Percentiles rank a stretch among this genome's conserved stretches.
These are phyloP conservation scores for Solanum tarapatanum DNA, from an alignment of 257 asterid genomes.

Conservation along the genomic window DNA sequence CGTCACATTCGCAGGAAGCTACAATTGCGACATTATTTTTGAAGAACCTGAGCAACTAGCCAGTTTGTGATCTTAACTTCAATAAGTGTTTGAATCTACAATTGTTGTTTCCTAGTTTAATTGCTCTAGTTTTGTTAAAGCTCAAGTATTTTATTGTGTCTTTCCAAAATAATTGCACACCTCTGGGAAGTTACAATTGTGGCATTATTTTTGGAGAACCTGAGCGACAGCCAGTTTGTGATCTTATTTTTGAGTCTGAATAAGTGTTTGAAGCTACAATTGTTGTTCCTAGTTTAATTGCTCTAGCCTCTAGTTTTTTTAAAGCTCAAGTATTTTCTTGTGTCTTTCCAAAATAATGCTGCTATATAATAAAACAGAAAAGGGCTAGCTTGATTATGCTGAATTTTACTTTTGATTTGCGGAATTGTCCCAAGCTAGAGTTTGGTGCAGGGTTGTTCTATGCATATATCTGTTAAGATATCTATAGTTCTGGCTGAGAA, in stretches of 20 bases:
- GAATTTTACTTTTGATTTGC: not conserved
- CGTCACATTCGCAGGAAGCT: accelerated
- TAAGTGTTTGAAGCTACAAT: not conserved
- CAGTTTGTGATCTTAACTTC: not conserved
- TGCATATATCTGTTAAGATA: not conserved
- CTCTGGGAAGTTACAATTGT: not conserved
- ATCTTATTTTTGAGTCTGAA: not conserved
- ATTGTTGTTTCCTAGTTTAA: not conserved
- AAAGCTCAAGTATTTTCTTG: not conserved
- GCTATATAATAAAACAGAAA: not conserved
- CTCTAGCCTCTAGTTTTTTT: not conserved
- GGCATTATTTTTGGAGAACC: not conserved
- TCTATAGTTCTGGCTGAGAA: not conserved
- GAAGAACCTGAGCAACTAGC: not conserved
- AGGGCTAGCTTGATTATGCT: not conserved
- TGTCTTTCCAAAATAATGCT: not conserved
- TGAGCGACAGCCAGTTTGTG: not conserved
- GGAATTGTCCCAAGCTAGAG: not conserved
- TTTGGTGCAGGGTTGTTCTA: not conserved
- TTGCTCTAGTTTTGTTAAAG: not conserved
- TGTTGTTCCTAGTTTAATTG: not conserved
- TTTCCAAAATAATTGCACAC: not conserved
- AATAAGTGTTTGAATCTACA: not conserved
- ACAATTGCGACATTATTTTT: not conserved
- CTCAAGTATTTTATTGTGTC: not conserved